Conservation (phyloP, 805 yeast genomes). For the Debaryomyces prosopidis region DNA sequence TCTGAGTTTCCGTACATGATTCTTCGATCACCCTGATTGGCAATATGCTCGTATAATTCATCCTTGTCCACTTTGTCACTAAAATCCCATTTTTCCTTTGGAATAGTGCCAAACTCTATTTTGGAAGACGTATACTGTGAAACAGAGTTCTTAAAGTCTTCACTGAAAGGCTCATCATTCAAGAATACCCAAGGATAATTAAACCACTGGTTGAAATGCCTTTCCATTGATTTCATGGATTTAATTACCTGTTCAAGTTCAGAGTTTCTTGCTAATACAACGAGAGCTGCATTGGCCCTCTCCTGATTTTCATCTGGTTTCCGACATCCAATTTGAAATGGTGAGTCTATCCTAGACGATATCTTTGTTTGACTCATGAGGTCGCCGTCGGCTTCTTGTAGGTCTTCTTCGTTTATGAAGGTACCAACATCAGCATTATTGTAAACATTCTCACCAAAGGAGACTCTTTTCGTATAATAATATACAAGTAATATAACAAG, state of each 20-base stretch:
- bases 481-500: no score
- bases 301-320: constrained; percentile 40
- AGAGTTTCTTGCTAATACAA: constrained; percentile 77
- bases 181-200: constrained; percentile 90
- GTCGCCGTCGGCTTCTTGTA: background rate
- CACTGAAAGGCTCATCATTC: constrained; percentile 74
- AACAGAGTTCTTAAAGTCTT: constrained; percentile 60
- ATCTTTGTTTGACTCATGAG: constrained; percentile 9
- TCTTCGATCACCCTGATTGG: constrained; percentile 77
- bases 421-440: no score
- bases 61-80: constrained; percentile 37
- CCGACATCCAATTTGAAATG: constrained; percentile 57
- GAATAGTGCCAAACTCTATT: constrained; percentile 72
- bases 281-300: constrained; percentile 80
- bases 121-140: constrained; percentile 53
- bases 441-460: no score
- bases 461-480: no score
- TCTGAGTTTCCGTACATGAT: constrained; percentile 81
- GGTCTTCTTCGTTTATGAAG: background rate
- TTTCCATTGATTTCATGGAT: constrained; percentile 74
- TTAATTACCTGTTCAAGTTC: constrained; percentile 77
- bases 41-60: constrained; percentile 56
- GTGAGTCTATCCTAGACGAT: constrained; percentile 27
- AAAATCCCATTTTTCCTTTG: constrained; percentile 68
- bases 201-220: constrained; percentile 92